Evolutionary conservation across 1,284 basidiomycete species (phyloP), one percentile per base, ranked within the genome.

Genomic region (Coriolopsis trogii): DNA sequence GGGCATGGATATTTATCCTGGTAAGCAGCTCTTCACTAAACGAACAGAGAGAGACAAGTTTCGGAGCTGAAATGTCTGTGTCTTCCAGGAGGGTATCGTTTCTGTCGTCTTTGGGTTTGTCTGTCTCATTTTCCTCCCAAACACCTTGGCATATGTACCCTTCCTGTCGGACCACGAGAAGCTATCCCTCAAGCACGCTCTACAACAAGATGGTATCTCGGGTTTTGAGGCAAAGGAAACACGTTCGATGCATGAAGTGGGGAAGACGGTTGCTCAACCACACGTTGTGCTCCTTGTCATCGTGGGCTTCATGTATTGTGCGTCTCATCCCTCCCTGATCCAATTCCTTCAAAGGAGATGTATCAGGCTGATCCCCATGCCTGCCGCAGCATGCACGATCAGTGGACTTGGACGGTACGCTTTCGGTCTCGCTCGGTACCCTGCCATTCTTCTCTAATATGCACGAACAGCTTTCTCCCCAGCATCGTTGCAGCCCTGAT

Each of bases 1-100:
- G 81, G 82, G 70, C 77, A 16, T 87, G 84, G 84, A 84, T 88
- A 48, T 84, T 84, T 58, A 80, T 83, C 51, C 10, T 51, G 29
- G 49, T 46, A 9, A 42, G 41, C 20, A 3, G 2, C 12, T 25
- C 23, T 12, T 49, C 23, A 1, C 12, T 34, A 15, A 9, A 25
- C 16, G 15, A 26, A 18, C 23, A 20, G 31, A 25, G 13, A 6
- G 25, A 29, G 9, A 23, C 37, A 21, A 6, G 16, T 33, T 5
- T 16, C 5, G 6, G n/a, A 24, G 6, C 41, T 45, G 49, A 43
- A 51, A 21, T 76, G 75, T 15, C 45, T 69, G 0, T 64, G 77
- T 30, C 76, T 76, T 51, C 7, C 38, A 29, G 18, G n/a, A n/a
- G n/a, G n/a, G n/a, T n/a, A n/a, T n/a, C n/a, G n/a, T n/a, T n/a